phyloP scores from a whole-genome alignment of 2,329 filamentous ascomycete species.

The Xylaria sp. region DNA sequence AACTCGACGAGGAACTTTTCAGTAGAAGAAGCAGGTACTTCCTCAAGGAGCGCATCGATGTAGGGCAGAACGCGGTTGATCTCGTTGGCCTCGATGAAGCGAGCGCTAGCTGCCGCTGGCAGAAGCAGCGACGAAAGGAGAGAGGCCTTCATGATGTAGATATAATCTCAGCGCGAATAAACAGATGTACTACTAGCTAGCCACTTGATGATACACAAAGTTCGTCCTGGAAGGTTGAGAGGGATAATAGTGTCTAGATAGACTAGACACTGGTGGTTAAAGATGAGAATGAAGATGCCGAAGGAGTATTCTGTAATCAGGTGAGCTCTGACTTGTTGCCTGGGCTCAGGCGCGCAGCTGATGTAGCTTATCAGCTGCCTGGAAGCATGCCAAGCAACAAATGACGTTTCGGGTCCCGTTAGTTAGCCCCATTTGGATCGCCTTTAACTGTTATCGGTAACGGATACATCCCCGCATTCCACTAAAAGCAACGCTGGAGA shows the following conservation, averaged over 20 bases:
- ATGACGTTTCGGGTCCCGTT: conserved; percentile 29
- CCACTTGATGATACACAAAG: neutral
- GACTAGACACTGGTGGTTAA: neutral
- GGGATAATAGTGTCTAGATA: neutral
- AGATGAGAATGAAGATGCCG: neutral
- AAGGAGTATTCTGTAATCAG: neutral
- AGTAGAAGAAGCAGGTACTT: conserved; percentile 42
- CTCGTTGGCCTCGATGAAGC: conserved; percentile 67
- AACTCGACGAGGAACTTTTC: conserved; percentile 84
- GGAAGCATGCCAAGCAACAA: conserved; percentile 26
- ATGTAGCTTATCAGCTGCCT: conserved; percentile 20
- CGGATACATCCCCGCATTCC: neutral
- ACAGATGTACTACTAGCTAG: neutral
- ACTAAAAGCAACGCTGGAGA: neutral
- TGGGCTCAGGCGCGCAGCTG: neutral
- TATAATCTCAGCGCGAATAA: neutral
- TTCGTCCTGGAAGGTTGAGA: neutral
- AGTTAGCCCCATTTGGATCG: neutral
- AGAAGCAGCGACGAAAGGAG: conserved; percentile 64
- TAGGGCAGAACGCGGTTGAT: conserved; percentile 62
- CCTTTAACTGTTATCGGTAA: conserved; percentile 6
- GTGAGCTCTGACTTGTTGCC: neutral
- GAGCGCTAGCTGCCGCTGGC: conserved; percentile 63
- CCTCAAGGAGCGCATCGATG: conserved; percentile 52
- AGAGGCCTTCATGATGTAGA: conserved; percentile 56